Percentiles rank a stretch among this genome's conserved stretches.
Evolutionary conservation across 331 rosid species (phyloP).

Genomic region (Dryas integrifolia): DNA sequence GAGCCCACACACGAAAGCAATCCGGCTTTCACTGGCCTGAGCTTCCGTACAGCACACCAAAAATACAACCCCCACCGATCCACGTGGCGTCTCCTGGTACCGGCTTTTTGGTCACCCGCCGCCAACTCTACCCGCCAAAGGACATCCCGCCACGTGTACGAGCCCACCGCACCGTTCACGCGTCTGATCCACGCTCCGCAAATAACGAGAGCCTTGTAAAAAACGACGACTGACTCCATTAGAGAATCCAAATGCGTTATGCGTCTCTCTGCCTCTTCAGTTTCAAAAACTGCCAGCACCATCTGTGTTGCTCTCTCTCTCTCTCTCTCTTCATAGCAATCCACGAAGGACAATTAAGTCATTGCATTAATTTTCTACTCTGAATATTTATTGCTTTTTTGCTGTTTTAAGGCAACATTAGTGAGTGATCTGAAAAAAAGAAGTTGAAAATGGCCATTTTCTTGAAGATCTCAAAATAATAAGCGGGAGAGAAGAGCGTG

Average conservation of each 20-base stretch:
- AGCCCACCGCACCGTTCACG: neutral
- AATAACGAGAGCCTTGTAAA: neutral
- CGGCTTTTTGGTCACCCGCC: no score
- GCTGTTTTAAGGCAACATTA: neutral
- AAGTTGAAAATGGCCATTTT: conserved; percentile 23
- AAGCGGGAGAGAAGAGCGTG: conserved; percentile 7
- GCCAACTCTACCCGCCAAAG: neutral
- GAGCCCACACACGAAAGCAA: no score
- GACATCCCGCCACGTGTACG: neutral
- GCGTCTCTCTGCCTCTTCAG: neutral
- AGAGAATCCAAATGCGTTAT: neutral
- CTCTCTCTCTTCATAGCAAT: no score
- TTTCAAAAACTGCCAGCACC: neutral
- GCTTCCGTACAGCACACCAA: no score
- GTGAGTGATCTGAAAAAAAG: conserved; percentile 32
- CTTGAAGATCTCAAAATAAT: conserved; percentile 5
- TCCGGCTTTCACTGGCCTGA: no score
- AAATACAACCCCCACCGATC: no score
- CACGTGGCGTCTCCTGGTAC: no score
- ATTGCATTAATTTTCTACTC: neutral
- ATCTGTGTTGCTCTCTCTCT: no score
- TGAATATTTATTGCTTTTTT: neutral
- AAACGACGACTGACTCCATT: neutral
- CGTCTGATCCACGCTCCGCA: neutral
- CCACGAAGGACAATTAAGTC: conserved; percentile 13